Conservation (phyloP, 1,139 yeast species). For the Kodamaea arcana region DNA sequence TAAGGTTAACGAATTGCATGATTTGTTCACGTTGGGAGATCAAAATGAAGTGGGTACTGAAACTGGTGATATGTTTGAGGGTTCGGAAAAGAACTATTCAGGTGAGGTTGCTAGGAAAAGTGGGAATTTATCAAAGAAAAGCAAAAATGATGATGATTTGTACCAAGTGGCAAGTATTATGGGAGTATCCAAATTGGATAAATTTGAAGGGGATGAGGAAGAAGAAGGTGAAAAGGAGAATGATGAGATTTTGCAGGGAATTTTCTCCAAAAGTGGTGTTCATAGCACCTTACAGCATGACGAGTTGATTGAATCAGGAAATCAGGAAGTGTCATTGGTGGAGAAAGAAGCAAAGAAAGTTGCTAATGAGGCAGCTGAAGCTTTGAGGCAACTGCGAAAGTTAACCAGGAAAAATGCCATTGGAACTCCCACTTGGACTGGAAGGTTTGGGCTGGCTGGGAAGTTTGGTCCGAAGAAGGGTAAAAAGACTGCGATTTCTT, state of each 20-base stretch:
- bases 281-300: constrained; percentile 80
- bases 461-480: constrained; percentile 27
- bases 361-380: constrained; percentile 75
- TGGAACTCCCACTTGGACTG: constrained; percentile 97
- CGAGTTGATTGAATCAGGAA: constrained; percentile 57
- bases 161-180: constrained; percentile 47
- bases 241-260: constrained; percentile 68
- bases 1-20: constrained; percentile 88
- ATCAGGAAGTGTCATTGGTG: constrained; percentile 48
- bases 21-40: constrained; percentile 80
- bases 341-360: constrained; percentile 74
- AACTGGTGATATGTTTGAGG: constrained; percentile 61
- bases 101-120: constrained; percentile 24
- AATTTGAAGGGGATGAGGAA: constrained; percentile 40
- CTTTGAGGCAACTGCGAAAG: constrained; percentile 64
- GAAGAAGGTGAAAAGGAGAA: constrained; percentile 25
- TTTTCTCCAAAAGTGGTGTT: constrained; percentile 69
- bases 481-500: constrained; percentile 11
- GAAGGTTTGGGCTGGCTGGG: constrained; percentile 85
- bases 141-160: constrained; percentile 51
- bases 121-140: constrained; percentile 21
- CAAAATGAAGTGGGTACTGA: constrained; percentile 63
- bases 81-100: constrained; percentile 40
- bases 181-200: constrained; percentile 54
- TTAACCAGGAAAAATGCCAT: constrained; percentile 59